Evolutionary conservation across 441 rosid genomes (phyloP).

Genomic region (Pelargonium cotyledonis): DNA sequence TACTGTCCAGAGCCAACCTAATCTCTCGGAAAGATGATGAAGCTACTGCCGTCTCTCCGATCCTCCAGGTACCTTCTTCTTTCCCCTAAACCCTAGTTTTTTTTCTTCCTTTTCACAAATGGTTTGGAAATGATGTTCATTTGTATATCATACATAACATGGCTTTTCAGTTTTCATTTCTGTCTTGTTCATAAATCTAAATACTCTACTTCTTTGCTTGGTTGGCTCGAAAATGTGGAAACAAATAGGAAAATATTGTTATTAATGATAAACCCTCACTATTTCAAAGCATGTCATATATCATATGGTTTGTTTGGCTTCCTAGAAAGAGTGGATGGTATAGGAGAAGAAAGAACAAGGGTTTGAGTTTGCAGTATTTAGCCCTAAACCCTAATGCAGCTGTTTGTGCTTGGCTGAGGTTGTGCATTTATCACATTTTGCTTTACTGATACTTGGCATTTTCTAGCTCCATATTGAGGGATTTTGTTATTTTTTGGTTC

Average conservation of each 20-base stretch:
- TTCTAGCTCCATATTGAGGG: no score
- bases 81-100: background rate
- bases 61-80: background rate
- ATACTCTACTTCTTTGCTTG: background rate
- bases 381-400: background rate
- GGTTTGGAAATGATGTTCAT: no score
- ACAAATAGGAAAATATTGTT: background rate
- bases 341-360: background rate
- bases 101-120: no score
- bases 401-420: background rate
- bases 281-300: no score
- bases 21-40: background rate
- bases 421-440: background rate
- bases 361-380: background rate
- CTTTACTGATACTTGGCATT: no score
- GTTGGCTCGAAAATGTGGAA: background rate
- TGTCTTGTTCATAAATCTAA: no score
- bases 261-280: no score
- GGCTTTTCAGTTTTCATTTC: background rate
- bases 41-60: background rate
- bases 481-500: no score
- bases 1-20: background rate
- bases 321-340: background rate
- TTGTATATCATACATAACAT: no score
- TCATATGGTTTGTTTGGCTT: no score